These are phyloP conservation scores for Verticillium nonalfalfae DNA, from an alignment of 2,329 filamentous ascomycete genomes.

Conservation along the genomic window DNA sequence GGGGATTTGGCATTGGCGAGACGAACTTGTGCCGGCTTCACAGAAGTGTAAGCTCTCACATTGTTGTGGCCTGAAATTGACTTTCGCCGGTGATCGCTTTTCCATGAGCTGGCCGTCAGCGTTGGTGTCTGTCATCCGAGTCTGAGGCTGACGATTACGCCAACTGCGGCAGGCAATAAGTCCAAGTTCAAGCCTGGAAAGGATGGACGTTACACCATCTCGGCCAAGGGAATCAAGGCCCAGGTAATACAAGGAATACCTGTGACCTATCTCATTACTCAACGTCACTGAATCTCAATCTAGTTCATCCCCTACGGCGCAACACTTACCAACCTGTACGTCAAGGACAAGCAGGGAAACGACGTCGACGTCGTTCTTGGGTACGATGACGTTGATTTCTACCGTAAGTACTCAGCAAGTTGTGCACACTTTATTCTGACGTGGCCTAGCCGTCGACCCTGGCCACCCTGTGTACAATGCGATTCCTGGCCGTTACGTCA, in stretches of 20 bases:
- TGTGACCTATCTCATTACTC: background rate
- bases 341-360: constrained; percentile 54
- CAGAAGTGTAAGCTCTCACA: background rate
- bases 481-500: constrained; percentile 58
- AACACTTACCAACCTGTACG: constrained; percentile 55
- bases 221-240: constrained; percentile 25
- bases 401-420: constrained; percentile 27
- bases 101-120: background rate
- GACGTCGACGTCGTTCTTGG: constrained; percentile 59
- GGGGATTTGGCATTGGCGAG: background rate
- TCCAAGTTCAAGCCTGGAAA: constrained; percentile 14
- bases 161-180: background rate
- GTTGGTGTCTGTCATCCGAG: background rate
- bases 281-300: constrained; percentile 15
- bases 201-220: constrained; percentile 28
- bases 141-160: background rate
- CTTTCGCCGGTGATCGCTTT: no score
- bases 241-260: constrained; percentile 32
- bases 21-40: background rate
- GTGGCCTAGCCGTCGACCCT: constrained; percentile 29
- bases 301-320: constrained; percentile 54
- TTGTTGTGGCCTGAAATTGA: background rate
- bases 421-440: background rate
- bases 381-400: constrained; percentile 54
- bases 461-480: constrained; percentile 55